A percentile compares a stretch with the other conserved stretches of the same genome.
Evolutionary conservation across 2,329 filamentous ascomycete species (phyloP).

Genomic region (Stachybotrys elegans): DNA sequence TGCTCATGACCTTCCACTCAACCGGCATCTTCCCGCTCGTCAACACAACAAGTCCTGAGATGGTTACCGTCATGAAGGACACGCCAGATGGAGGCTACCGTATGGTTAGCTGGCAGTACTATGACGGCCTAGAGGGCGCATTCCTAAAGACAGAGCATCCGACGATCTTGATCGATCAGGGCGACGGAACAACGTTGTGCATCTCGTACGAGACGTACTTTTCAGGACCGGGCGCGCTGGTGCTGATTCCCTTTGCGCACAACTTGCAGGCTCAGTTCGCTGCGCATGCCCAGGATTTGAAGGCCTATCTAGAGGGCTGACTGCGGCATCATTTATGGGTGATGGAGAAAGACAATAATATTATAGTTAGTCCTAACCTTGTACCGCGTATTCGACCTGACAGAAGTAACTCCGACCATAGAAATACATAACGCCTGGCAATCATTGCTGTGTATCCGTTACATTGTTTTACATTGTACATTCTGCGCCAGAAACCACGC

Average conservation of each 20-base stretch:
- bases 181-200: conserved; percentile 6
- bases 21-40: conserved; percentile 6
- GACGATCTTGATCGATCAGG: conserved; percentile 5
- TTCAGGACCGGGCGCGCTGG: conserved; percentile 4
- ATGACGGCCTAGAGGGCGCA: conserved; percentile 5
- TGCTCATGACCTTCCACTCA: conserved; percentile 6
- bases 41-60: conserved; percentile 7
- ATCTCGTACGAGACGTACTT: conserved; percentile 8
- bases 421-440: no score
- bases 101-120: conserved; percentile 7
- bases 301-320: conserved; percentile 3
- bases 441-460: neutral
- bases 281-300: conserved; percentile 4
- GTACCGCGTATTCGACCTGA: neutral
- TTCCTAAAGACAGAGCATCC: conserved; percentile 7
- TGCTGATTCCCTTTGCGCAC: conserved; percentile 4
- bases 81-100: conserved; percentile 3
- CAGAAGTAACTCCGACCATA: neutral
- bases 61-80: conserved; percentile 7
- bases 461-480: neutral
- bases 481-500: conserved; percentile 12
- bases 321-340: no score
- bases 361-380: neutral
- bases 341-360: neutral
- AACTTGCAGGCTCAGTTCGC: conserved; percentile 6